Evolutionary conservation across 495 filamentous ascomycete genomes (phyloP).

Genomic region (Penicillium dipodomyicola): DNA sequence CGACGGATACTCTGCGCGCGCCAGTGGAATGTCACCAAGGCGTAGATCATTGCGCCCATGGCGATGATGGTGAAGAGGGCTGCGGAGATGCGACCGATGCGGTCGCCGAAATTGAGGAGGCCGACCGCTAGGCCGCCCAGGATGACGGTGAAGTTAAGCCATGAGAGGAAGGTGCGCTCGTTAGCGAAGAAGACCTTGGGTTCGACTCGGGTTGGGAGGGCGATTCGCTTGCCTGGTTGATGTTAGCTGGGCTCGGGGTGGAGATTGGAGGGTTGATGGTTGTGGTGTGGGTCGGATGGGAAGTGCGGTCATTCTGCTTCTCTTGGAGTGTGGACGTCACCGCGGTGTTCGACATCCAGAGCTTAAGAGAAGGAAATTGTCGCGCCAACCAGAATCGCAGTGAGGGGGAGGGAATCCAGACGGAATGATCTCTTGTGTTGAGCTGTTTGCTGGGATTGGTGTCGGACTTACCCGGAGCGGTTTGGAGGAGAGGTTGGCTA

Average conservation of each 20-base stretch:
- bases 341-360: not conserved
- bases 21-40: constrained; percentile 94
- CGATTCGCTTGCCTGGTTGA: constrained; percentile 85
- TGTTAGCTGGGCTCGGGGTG: constrained; percentile 1
- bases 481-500: constrained; percentile 91
- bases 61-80: constrained; percentile 92
- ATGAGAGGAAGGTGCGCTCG: constrained; percentile 97
- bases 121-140: constrained; percentile 93
- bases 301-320: not conserved
- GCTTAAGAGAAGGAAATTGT: not conserved
- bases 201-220: constrained; percentile 95
- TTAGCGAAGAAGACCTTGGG: constrained; percentile 99
- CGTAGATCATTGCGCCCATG: constrained; percentile 94
- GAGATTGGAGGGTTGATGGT: not conserved
- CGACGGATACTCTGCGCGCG: constrained; percentile 86
- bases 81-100: constrained; percentile 84
- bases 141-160: constrained; percentile 99
- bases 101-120: constrained; percentile 97
- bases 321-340: not conserved
- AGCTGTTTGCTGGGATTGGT: not conserved
- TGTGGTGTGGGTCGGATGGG: not conserved
- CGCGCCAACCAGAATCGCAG: not conserved
- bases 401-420: not conserved
- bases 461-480: constrained; percentile 58
- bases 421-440: not conserved